Evolutionary conservation across 2,329 filamentous ascomycete genomes (phyloP).

Genomic region (Fusarium hainanense): DNA sequence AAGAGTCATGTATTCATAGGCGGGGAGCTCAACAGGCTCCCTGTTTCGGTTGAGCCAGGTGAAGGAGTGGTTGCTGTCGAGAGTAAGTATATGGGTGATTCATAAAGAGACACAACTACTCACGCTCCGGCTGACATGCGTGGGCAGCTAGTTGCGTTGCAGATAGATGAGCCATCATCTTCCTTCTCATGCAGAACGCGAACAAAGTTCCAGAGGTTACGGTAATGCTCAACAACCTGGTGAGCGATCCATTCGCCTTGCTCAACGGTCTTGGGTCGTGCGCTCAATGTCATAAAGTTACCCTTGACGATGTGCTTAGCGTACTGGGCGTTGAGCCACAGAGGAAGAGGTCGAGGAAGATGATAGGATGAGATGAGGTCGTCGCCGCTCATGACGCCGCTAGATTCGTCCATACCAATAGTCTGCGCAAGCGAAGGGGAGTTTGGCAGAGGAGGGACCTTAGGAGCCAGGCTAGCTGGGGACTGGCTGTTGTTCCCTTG

Average conservation of each 20-base stretch:
- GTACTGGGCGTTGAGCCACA: constrained; percentile 78
- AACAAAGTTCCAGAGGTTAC: constrained; percentile 89
- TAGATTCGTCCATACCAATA: constrained; percentile 74
- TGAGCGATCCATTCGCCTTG: constrained; percentile 96
- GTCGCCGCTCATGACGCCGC: constrained; percentile 61
- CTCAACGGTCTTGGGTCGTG: constrained; percentile 92
- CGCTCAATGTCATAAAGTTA: constrained; percentile 97
- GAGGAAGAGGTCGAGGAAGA: constrained; percentile 72
- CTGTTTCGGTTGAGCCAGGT: constrained; percentile 93
- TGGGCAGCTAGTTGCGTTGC: constrained; percentile 85
- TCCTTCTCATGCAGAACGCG: constrained; percentile 89
- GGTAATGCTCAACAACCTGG: constrained; percentile 95
- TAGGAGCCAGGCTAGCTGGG: constrained; percentile 64
- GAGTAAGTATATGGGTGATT: constrained; percentile 18
- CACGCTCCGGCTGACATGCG: constrained; percentile 96
- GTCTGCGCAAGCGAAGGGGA: constrained; percentile 73
- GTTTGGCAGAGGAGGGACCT: constrained; percentile 70
- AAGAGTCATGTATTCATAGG: constrained; percentile 91
- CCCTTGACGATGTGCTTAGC: constrained; percentile 94
- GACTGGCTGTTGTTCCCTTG: constrained; percentile 61
- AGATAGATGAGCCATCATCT: constrained; percentile 80
- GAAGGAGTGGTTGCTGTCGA: constrained; percentile 83
- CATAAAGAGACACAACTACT: constrained; percentile 54
- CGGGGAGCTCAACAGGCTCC: constrained; percentile 90
- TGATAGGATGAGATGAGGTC: constrained; percentile 70